Conservation (phyloP, 225 moss, liverwort and hornwort genomes). For the Ulota crispa region DNA sequence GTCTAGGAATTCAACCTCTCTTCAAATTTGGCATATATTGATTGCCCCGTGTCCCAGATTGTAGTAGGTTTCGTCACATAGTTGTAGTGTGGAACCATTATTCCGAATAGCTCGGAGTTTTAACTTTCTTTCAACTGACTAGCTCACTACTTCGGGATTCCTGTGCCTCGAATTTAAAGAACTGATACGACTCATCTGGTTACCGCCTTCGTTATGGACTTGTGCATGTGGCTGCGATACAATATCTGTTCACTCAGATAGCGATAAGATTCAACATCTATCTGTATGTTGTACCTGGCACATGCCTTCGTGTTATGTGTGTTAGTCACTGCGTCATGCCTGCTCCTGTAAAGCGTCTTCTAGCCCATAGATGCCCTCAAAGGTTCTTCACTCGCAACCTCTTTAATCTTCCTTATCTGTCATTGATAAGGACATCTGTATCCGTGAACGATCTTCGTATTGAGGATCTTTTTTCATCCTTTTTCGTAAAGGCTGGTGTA, state of each 20-base stretch:
- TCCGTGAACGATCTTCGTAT: neutral
- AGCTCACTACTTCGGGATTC: neutral
- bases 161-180: slow-evolving; percentile 5
- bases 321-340: slow-evolving; percentile 6
- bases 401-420: neutral
- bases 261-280: slow-evolving; percentile 15
- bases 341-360: neutral
- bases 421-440: slow-evolving; percentile 12
- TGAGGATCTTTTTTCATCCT: neutral
- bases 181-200: slow-evolving; percentile 18
- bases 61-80: slow-evolving; percentile 10
- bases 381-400: neutral
- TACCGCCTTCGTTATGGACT: slow-evolving; percentile 8
- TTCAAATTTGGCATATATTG: slow-evolving; percentile 6
- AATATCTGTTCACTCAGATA: slow-evolving; percentile 24
- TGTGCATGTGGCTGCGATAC: slow-evolving; percentile 23
- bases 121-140: neutral
- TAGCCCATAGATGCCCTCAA: neutral
- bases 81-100: slow-evolving; percentile 8
- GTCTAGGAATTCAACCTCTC: neutral
- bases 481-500: neutral
- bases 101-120: slow-evolving; percentile 3
- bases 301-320: slow-evolving; percentile 23
- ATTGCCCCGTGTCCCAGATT: slow-evolving; percentile 7
- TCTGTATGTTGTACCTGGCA: slow-evolving; percentile 20